Base-by-base conservation (phyloP, 129 eudicot genomes). In the Ambrosia trifida region DNA sequence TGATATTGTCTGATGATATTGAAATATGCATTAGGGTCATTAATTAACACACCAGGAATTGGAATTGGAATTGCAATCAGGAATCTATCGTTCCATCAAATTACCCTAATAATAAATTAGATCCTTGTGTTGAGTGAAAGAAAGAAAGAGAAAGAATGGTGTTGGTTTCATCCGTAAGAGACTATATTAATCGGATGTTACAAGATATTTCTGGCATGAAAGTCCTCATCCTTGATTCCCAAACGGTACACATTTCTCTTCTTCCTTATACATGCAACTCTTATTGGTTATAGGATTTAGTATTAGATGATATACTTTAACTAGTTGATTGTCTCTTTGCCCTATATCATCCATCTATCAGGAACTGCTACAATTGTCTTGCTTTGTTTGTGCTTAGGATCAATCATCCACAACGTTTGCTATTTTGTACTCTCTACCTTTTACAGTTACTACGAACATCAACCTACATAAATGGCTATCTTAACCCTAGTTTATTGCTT, bases 161-260 rank as follows among this genome's bases (percentile, higher is more conserved):
- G 78, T 4, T 89, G 53, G 78, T 87, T 5, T 64, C 75, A 19
- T 86, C 87, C 11, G 96, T 83, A 17, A 79, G 89, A 61, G 98
- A 93, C 49, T 93, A 93, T 77, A 64, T 93, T 30, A 93, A 93
- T 61, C 88, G 91, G 50, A 93, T 93, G 96, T 52, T 93, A 30
- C 96, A 85, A 30, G 98, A 93, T 78, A 93, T 93, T 46, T 93
- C 98, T 31, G 98, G 98, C 50, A 93, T 93, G 98, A 93, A 93
- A 80, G 91, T 89, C 52, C 96, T 93, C 83, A 87, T 93, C 61
- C 96, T 93, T 79, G 96, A 93, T 86, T 87, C 95, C 58, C 77
- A 75, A 16, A 89, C 98, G 95, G 98, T 85, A 73, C 33, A 14
- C 6, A 4, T 5, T 2, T 61, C 16, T 61, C 9, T 12, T 8